Conservation (phyloP, 495 filamentous ascomycete genomes). For the Daldinia bambusicola region DNA sequence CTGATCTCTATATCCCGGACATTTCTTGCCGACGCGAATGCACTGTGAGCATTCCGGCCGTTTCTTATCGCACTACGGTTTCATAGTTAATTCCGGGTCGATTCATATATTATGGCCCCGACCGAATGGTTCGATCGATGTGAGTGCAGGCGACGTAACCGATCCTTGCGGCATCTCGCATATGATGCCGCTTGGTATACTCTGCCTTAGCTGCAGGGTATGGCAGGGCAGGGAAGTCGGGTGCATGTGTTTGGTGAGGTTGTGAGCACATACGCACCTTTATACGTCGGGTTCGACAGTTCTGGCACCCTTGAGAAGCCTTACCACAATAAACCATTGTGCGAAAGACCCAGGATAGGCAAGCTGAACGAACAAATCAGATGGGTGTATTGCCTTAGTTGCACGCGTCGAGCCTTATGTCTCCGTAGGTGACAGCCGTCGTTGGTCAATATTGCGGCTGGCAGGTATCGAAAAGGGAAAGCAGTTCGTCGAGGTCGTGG, state of each 20-base stretch:
- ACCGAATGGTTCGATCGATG: slow-evolving; percentile 21
- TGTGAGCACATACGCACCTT: slow-evolving; percentile 58
- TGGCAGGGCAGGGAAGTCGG: slow-evolving; percentile 21
- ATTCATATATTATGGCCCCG: slow-evolving; percentile 21
- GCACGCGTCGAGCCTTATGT: slow-evolving; percentile 31
- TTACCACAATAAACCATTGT: slow-evolving; percentile 80
- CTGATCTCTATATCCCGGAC: slow-evolving; percentile 76
- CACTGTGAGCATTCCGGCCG: slow-evolving; percentile 75
- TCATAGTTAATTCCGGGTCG: slow-evolving; percentile 32
- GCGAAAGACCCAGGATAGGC: slow-evolving; percentile 42
- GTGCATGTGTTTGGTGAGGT: slow-evolving; percentile 23
- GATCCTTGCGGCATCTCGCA: slow-evolving; percentile 17
- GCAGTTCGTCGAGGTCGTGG: slow-evolving; percentile 47
- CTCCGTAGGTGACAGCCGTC: slow-evolving; percentile 39
- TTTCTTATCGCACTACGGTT: slow-evolving; percentile 70
- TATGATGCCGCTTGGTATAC: slow-evolving; percentile 18
- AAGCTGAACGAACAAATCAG: slow-evolving; percentile 45
- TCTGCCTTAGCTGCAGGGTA: slow-evolving; percentile 26
- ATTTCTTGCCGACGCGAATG: slow-evolving; percentile 63
- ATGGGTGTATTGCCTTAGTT: slow-evolving; percentile 28
- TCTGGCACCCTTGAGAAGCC: slow-evolving; percentile 74
- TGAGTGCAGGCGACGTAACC: slow-evolving; percentile 21
- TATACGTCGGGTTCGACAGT: slow-evolving; percentile 71
- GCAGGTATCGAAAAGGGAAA: slow-evolving; percentile 49
- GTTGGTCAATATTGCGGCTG: slow-evolving; percentile 40